Base-by-base conservation (phyloP, 306 rosid genomes). In the Canavalia ensiformis region DNA sequence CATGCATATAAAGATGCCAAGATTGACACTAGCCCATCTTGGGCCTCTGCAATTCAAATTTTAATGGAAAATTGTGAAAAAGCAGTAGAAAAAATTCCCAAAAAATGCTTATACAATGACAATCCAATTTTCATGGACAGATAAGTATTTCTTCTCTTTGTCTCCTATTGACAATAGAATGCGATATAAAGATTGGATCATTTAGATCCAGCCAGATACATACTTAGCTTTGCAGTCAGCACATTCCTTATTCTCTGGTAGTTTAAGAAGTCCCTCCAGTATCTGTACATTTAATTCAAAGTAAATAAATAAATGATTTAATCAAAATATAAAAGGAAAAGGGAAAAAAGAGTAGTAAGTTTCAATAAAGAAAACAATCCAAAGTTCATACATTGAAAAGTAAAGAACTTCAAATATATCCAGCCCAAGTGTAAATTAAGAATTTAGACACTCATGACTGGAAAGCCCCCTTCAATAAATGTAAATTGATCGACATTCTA, bases 201-300 rank as follows among this genome's bases (percentile, higher is more conserved):
- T 71, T 65, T 41, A 45, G 55, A 76, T 42, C 75, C 76, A 55
- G 52, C 66, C 44, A 82, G 74, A 83, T 67, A 85, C 99, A 68
- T 93, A 96, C 99, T 93, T 96, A 75, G 99, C 83, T 90, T 96
- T 96, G 94, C 99, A 96, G 83, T 96, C 99, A 37, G 99, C 99
- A 83, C 99, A 96, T 85, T 96, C 99, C 76, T 94, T 90, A 76
- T 96, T 96, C 89, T 96, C 99, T 29, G 97, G 97, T 76, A 90
- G 88, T 83, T 90, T 96, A 79, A 96, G 96, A 88, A 96, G 98
- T 82, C 99, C 98, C 88, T 96, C 99, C 70, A 96, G 79, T 78
- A 92, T 88, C 99, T 96, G 93, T 91, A 86, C 1, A 39, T 78
- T 42, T 3, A 81, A 81, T 51, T 63, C 54, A 41, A 73, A 76